phyloP scores from a whole-genome alignment of 805 yeast species.

The Scheffersomyces stipitis region DNA sequence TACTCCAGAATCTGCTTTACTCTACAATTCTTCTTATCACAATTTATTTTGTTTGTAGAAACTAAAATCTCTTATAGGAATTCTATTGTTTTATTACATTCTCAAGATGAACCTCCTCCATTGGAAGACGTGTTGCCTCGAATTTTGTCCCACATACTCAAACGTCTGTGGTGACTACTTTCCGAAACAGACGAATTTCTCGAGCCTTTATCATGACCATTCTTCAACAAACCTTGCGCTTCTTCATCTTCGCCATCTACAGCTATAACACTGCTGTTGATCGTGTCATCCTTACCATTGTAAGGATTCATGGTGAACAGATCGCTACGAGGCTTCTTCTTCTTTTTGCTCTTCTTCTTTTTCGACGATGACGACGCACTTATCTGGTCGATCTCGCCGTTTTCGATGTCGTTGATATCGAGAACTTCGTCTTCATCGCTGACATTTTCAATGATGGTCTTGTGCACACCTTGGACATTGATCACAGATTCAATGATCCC shows the following conservation, averaged over 20 bases:
- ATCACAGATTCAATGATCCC: conserved; percentile 80
- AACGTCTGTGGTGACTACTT: background rate
- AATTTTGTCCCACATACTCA: conserved; percentile 10
- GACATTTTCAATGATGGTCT: conserved; percentile 77
- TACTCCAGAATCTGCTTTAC: too few relatives aligned
- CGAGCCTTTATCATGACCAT: background rate
- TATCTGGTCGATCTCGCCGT: conserved; percentile 5
- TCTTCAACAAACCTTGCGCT: background rate
- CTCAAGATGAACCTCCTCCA: too few relatives aligned
- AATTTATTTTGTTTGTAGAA: too few relatives aligned
- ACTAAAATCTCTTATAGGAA: too few relatives aligned
- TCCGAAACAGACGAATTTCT: background rate
- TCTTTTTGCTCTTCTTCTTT: conserved; percentile 7
- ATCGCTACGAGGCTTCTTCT: conserved; percentile 8
- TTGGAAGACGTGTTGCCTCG: background rate
- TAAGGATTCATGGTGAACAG: conserved; percentile 11
- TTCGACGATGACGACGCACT: conserved; percentile 2
- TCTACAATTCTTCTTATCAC: too few relatives aligned
- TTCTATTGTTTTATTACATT: too few relatives aligned
- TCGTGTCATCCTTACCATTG: background rate
- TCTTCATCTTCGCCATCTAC: background rate
- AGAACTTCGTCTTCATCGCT: conserved; percentile 36
- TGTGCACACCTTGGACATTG: conserved; percentile 80
- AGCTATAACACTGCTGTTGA: background rate
- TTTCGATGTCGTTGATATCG: conserved; percentile 3